phyloP scores from a whole-genome alignment of 164 flowering plant genomes.

The Stephania yunnanensis region DNA sequence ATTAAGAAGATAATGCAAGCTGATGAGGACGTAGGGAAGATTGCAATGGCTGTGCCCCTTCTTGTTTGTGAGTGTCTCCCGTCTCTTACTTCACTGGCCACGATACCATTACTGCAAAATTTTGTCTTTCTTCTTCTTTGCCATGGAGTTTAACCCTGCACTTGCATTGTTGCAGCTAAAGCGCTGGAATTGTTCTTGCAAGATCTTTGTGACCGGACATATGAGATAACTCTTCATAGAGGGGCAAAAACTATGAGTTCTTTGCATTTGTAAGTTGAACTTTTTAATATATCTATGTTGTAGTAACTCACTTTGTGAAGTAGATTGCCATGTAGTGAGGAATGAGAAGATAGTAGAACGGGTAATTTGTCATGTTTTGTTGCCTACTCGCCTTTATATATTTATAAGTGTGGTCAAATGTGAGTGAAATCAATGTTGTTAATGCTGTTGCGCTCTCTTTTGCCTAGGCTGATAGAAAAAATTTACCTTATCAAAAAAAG shows the following conservation, averaged over 20 bases:
- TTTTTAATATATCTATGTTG: background rate
- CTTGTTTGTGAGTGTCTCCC: slow-evolving; percentile 56
- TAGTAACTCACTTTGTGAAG: background rate
- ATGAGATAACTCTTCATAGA: slow-evolving; percentile 71
- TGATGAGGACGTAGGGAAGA: slow-evolving; percentile 88
- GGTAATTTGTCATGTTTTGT: too few species aligned
- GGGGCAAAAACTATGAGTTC: slow-evolving; percentile 79
- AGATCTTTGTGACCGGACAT: slow-evolving; percentile 83
- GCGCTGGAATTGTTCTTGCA: slow-evolving; percentile 80
- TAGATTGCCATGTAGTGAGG: background rate
- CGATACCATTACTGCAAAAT: background rate
- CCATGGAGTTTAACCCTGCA: background rate
- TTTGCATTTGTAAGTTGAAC: slow-evolving; percentile 56
- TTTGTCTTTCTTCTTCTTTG: background rate
- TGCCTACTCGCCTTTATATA: too few species aligned
- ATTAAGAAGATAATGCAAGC: slow-evolving; percentile 93
- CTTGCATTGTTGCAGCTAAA: slow-evolving; percentile 46
- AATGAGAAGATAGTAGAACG: too few species aligned
- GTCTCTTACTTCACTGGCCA: background rate
- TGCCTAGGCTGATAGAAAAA: too few species aligned
- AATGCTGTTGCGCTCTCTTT: too few species aligned
- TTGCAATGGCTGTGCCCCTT: slow-evolving; percentile 82
- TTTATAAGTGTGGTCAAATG: too few species aligned
- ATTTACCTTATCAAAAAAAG: too few species aligned
- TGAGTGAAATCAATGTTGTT: too few species aligned